Evolutionary conservation across 2,329 filamentous ascomycete species (phyloP).

Genomic region (Geoglossum cookeanum): DNA sequence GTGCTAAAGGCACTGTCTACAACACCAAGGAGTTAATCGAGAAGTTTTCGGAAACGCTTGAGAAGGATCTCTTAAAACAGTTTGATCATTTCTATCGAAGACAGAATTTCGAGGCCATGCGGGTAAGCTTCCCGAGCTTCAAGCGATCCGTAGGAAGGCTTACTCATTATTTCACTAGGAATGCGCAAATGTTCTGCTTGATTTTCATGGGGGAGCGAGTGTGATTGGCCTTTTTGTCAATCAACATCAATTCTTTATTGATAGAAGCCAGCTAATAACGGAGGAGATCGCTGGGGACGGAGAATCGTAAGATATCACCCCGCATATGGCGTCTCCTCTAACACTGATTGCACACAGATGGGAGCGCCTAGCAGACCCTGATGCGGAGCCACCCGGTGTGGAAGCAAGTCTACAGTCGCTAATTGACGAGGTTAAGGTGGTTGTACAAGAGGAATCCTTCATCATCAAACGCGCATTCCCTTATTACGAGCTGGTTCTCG

Average conservation of each 20-base stretch:
- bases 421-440: conserved; percentile 82
- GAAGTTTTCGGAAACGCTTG: conserved; percentile 87
- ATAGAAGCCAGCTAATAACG: conserved; percentile 74
- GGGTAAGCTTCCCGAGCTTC: conserved; percentile 19
- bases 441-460: conserved; percentile 91
- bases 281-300: conserved; percentile 63
- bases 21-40: conserved; percentile 81
- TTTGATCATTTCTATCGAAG: conserved; percentile 94
- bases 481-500: conserved; percentile 83
- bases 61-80: conserved; percentile 86
- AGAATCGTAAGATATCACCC: conserved; percentile 21
- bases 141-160: neutral
- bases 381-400: conserved; percentile 75
- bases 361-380: conserved; percentile 86
- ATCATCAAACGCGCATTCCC: conserved; percentile 95
- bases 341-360: conserved; percentile 42
- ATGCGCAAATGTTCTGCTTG: conserved; percentile 79
- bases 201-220: conserved; percentile 90
- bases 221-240: conserved; percentile 95
- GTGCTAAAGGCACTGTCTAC: conserved; percentile 26
- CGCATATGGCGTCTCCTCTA: conserved; percentile 2
- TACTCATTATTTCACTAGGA: conserved; percentile 27
- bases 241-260: conserved; percentile 98
- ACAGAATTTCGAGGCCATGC: conserved; percentile 96
- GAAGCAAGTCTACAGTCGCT: conserved; percentile 84